phyloP scores from a whole-genome alignment of 495 filamentous ascomycete genomes.

The Aspergillus baeticus region DNA sequence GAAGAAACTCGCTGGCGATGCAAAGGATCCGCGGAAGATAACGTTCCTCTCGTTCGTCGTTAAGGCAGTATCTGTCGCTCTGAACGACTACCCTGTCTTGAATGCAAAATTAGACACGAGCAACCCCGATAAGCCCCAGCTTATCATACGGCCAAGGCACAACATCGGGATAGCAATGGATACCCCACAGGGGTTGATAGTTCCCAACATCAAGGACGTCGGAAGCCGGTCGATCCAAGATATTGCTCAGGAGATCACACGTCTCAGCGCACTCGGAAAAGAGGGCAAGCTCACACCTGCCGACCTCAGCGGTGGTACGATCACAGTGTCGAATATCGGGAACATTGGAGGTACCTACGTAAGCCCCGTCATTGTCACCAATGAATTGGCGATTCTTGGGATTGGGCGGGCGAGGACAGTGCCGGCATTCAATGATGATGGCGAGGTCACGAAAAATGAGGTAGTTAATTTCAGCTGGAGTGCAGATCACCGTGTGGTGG shows the following conservation, averaged over 20 bases:
- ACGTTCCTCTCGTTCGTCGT: constrained; percentile 92
- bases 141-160: constrained; percentile 78
- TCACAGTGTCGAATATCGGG: constrained; percentile 97
- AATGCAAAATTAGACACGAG: constrained; percentile 77
- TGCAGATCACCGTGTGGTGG: constrained; percentile 91
- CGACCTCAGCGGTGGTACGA: constrained; percentile 83
- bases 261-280: constrained; percentile 69
- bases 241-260: constrained; percentile 72
- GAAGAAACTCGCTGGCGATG: constrained; percentile 50
- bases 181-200: constrained; percentile 82
- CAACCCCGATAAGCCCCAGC: constrained; percentile 57
- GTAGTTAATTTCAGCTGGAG: constrained; percentile 94
- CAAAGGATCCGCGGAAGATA: constrained; percentile 57
- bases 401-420: constrained; percentile 74
- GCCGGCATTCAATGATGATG: constrained; percentile 72
- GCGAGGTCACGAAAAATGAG: constrained; percentile 86
- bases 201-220: constrained; percentile 93
- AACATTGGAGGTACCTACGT: constrained; percentile 93
- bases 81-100: constrained; percentile 78
- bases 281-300: constrained; percentile 70
- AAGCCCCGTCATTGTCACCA: constrained; percentile 82
- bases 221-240: constrained; percentile 67
- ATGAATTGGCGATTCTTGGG: constrained; percentile 89
- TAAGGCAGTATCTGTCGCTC: constrained; percentile 86
- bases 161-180: constrained; percentile 98